These are phyloP conservation scores for Hypoxylon lienhwacheense DNA, from an alignment of 495 filamentous ascomycete genomes.

Conservation along the genomic window DNA sequence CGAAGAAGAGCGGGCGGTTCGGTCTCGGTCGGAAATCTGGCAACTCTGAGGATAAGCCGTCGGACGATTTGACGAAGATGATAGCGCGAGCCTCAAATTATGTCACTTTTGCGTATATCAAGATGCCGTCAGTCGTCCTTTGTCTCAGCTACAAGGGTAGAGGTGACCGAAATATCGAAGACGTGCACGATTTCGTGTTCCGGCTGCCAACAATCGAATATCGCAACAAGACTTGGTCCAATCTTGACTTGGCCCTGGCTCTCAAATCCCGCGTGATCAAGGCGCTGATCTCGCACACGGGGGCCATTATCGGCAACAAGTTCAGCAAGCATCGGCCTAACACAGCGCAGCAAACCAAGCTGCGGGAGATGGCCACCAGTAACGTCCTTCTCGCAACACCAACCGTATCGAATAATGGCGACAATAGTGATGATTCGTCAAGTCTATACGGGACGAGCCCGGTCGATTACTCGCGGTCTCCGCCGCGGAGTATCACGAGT, in stretches of 20 bases:
- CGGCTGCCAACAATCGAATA: conserved; percentile 92
- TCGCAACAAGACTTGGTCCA: conserved; percentile 98
- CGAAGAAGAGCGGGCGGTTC: conserved; percentile 55
- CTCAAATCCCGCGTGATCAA: conserved; percentile 93
- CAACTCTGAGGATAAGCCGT: conserved; percentile 52
- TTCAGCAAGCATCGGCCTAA: conserved; percentile 82
- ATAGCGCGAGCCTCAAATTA: conserved; percentile 92
- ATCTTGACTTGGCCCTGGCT: conserved; percentile 87
- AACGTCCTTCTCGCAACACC: conserved; percentile 55
- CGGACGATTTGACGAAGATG: conserved; percentile 98
- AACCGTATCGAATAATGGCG: conserved; percentile 36
- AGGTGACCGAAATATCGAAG: conserved; percentile 90
- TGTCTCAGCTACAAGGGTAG: conserved; percentile 97
- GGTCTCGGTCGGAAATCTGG: conserved; percentile 43
- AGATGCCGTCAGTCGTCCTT: conserved; percentile 89
- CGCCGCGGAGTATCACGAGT: conserved; percentile 47
- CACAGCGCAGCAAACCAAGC: conserved; percentile 73
- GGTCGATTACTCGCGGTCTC: conserved; percentile 55
- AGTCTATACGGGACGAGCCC: conserved; percentile 50
- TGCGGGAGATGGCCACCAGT: conserved; percentile 75
- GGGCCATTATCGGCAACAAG: conserved; percentile 96
- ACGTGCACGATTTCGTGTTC: conserved; percentile 97
- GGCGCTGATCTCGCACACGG: conserved; percentile 91
- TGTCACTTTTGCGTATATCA: conserved; percentile 95
- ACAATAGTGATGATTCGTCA: conserved; percentile 55